These are phyloP conservation scores for Echinochloa phyllopogon DNA, from an alignment of 176 grass and related monocot species.

Conservation along the genomic window DNA sequence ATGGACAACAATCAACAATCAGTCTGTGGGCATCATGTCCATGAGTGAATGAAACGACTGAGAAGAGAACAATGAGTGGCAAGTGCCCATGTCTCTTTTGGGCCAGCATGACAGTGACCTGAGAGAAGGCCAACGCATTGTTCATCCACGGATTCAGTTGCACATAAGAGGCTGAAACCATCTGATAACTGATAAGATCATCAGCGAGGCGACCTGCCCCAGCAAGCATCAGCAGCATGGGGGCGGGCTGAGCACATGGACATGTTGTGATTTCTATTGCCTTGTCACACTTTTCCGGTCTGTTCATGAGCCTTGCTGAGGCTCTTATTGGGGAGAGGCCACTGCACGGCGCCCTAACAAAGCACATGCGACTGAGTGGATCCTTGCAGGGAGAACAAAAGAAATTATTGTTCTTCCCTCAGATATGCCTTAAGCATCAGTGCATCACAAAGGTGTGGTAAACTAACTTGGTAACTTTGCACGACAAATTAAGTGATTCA, in stretches of 20 bases:
- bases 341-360: not conserved
- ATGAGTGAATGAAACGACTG: not conserved
- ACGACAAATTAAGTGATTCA: no score
- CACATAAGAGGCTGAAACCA: constrained; percentile 30
- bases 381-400: not conserved
- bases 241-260: not conserved
- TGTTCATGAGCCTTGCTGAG: not conserved
- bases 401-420: not conserved
- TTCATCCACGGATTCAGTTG: constrained; percentile 14
- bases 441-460: not conserved
- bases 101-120: constrained; percentile 18
- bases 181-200: constrained; percentile 15
- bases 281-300: not conserved
- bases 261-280: not conserved
- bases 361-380: not conserved
- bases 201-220: not conserved
- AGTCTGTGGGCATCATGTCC: not conserved
- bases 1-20: not conserved
- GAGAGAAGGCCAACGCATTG: not conserved
- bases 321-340: not conserved
- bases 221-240: constrained; percentile 19
- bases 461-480: not conserved
- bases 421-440: not conserved
- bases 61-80: not conserved
- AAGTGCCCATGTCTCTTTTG: constrained; percentile 8